These are phyloP conservation scores for Geoglossum glabrum DNA, from an alignment of 495 filamentous ascomycete species.

Conservation along the genomic window DNA sequence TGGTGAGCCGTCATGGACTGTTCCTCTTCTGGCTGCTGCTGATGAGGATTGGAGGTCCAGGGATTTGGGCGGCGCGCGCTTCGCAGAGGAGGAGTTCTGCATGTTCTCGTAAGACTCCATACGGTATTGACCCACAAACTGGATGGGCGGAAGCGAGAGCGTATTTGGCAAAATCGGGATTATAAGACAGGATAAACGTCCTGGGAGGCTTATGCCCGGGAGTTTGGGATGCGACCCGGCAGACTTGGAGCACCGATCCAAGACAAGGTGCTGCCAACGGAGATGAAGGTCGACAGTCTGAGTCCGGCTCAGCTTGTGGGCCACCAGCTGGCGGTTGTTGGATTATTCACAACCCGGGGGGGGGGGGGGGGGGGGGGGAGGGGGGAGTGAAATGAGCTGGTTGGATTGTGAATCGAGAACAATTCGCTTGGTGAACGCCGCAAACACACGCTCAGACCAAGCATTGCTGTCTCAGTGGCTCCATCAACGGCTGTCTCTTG, in stretches of 20 bases:
- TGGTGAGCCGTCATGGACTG: neutral
- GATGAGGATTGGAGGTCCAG: neutral
- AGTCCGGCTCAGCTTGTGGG: neutral
- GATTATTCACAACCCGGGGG: neutral
- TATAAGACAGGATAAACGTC: neutral
- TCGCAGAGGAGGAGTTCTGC: neutral
- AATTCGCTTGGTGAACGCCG: neutral
- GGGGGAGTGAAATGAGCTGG: too few species aligned
- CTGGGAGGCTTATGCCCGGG: too few species aligned
- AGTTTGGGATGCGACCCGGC: too few species aligned
- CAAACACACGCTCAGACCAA: too few species aligned
- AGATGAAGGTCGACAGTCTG: neutral
- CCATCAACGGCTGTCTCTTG: too few species aligned
- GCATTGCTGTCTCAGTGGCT: too few species aligned
- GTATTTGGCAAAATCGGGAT: neutral
- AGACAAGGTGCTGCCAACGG: too few species aligned
- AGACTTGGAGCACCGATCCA: too few species aligned
- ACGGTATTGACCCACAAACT: neutral
- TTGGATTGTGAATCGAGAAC: too few species aligned
- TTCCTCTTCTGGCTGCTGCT: neutral
- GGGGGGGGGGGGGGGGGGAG: too few species aligned
- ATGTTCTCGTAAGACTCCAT: constrained; percentile 1
- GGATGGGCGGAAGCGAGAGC: neutral
- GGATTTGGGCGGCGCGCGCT: neutral
- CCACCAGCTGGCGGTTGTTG: neutral